Evolutionary conservation across 169 alveolate species (phyloP).

Genomic region (Eimeria falciformis): DNA sequence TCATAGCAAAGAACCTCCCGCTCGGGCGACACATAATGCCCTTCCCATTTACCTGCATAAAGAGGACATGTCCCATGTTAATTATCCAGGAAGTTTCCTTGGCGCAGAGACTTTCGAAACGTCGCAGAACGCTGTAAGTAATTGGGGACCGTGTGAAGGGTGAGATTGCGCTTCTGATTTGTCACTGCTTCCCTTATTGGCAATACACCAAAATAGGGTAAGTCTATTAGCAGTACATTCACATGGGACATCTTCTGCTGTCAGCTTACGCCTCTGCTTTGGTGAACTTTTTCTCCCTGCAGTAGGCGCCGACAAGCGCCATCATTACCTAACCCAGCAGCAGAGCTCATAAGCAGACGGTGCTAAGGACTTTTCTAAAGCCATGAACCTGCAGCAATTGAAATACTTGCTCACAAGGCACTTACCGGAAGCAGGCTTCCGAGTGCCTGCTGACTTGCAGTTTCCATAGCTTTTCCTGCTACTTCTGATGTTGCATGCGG

Average conservation of each 20-base stretch:
- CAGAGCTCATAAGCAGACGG: background rate
- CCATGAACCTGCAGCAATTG: background rate
- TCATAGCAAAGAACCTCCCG: background rate
- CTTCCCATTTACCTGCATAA: conserved; percentile 57
- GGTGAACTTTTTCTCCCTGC: background rate
- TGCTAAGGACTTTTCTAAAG: background rate
- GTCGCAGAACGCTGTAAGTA: conserved; percentile 42
- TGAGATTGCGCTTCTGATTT: no score
- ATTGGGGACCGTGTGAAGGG: no score
- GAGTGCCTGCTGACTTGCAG: background rate
- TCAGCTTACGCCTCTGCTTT: conserved; percentile 49
- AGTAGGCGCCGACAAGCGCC: conserved; percentile 33
- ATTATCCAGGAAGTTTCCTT: conserved; percentile 30
- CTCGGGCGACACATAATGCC: background rate
- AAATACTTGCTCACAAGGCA: background rate
- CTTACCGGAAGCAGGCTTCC: conserved; percentile 14
- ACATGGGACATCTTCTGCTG: background rate
- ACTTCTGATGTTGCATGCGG: background rate
- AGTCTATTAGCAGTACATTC: no score
- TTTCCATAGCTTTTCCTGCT: background rate
- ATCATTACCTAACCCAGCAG: conserved; percentile 13
- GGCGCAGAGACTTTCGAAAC: conserved; percentile 17
- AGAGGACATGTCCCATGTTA: conserved; percentile 70
- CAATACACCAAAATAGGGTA: no score
- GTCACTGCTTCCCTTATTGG: no score